Percentiles rank a stretch among this genome's conserved stretches.
Evolutionary conservation across 1,284 basidiomycete species (phyloP).

Genomic region (Ceratobasidium sp.): DNA sequence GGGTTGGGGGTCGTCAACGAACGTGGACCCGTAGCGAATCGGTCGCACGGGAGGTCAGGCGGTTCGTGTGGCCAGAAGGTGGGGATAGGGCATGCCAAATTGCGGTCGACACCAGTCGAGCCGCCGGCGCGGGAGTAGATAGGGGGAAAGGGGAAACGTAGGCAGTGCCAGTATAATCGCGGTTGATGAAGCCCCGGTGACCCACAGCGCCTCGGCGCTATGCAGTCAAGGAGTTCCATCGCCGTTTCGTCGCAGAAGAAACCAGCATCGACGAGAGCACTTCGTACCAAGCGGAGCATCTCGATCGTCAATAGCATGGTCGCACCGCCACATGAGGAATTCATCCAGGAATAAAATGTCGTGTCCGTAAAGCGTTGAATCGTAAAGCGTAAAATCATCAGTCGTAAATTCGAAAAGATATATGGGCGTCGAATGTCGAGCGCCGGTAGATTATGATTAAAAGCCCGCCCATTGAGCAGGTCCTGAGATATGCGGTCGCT

Average conservation of each 20-base stretch:
- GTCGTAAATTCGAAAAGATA: constrained; percentile 21
- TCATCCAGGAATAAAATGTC: constrained; percentile 2
- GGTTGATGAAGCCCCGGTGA: too few species aligned
- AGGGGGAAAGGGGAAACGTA: neutral
- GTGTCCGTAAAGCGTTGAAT: constrained; percentile 37
- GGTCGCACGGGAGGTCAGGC: constrained; percentile 1
- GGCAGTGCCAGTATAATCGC: neutral
- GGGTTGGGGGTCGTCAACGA: neutral
- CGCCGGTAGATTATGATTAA: constrained; percentile 2
- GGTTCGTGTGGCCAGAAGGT: too few species aligned
- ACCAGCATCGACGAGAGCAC: constrained; percentile 20
- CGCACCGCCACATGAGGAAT: neutral
- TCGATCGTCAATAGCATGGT: constrained; percentile 20
- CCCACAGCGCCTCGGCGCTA: too few species aligned
- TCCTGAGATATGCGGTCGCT: neutral
- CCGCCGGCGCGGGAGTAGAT: constrained; percentile 27
- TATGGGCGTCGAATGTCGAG: constrained; percentile 23
- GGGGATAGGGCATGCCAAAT: too few species aligned
- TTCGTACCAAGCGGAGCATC: constrained; percentile 31
- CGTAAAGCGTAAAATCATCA: constrained; percentile 23
- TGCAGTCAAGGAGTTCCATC: neutral
- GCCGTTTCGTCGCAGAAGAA: neutral
- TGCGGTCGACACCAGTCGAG: constrained; percentile 20
- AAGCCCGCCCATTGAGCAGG: neutral
- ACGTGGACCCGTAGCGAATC: too few species aligned